Evolutionary conservation across 176 grass and related monocot species (phyloP).

Genomic region (Musa acuminata): DNA sequence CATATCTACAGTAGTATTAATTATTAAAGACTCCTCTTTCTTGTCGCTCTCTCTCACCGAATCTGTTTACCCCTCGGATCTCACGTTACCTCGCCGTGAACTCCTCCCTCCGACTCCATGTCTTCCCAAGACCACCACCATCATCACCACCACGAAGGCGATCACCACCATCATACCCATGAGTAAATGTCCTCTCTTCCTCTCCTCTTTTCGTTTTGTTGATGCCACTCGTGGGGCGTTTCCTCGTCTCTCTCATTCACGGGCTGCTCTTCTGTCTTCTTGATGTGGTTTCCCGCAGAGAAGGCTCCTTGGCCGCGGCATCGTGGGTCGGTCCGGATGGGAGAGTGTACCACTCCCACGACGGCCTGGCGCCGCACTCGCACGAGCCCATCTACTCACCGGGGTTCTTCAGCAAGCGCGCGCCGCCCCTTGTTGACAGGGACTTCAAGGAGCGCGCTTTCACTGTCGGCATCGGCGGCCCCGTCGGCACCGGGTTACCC

Average conservation of each 20-base stretch:
- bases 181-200: neutral
- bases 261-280: neutral
- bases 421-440: conserved; percentile 44
- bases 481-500: conserved; percentile 75
- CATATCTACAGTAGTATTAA: too few relatives aligned
- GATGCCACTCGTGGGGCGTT: neutral
- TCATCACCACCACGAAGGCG: conserved; percentile 36
- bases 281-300: neutral
- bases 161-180: conserved; percentile 17
- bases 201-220: neutral
- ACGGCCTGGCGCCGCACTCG: conserved; percentile 85
- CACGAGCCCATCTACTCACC: conserved; percentile 97
- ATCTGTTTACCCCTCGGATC: too few relatives aligned
- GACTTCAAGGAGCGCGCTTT: conserved; percentile 79
- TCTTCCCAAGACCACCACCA: conserved; percentile 48
- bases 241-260: neutral
- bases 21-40: too few relatives aligned
- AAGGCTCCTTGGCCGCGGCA: neutral
- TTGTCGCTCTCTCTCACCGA: too few relatives aligned
- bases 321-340: conserved; percentile 74
- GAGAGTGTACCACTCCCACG: conserved; percentile 79
- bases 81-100: too few relatives aligned
- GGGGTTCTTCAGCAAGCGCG: conserved; percentile 85
- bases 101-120: conserved; percentile 24
- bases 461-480: conserved; percentile 90